These are phyloP conservation scores for Dactylonectria estremocensis DNA, from an alignment of 2,329 filamentous ascomycete genomes.

Conservation along the genomic window DNA sequence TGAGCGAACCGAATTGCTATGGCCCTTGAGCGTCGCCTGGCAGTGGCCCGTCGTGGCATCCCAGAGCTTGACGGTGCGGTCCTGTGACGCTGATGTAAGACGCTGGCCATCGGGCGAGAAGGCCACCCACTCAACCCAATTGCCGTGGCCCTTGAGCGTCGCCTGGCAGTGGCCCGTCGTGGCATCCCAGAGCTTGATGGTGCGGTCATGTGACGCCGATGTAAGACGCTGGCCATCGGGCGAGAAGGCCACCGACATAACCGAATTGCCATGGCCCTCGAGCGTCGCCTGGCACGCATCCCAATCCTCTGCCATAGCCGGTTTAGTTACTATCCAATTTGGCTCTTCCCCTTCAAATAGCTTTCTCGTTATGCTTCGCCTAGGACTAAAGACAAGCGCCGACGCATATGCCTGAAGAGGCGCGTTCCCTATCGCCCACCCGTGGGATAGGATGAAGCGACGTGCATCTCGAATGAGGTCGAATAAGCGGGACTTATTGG, in stretches of 20 bases:
- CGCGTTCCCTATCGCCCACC: not conserved
- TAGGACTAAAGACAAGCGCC: not conserved
- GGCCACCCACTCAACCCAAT: too few relatives aligned
- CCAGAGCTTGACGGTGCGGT: too few relatives aligned
- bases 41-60: too few relatives aligned
- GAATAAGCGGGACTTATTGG: too few relatives aligned
- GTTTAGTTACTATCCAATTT: slow-evolving; percentile 1
- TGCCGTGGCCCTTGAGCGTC: too few relatives aligned
- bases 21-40: not conserved
- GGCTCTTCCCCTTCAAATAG: not conserved
- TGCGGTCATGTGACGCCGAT: not conserved
- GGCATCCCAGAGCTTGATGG: too few relatives aligned
- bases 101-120: too few relatives aligned
- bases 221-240: not conserved
- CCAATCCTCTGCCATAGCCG: not conserved
- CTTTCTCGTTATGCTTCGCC: not conserved
- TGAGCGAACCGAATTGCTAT: too few relatives aligned
- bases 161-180: too few relatives aligned
- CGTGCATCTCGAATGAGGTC: too few relatives aligned
- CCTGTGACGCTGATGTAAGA: too few relatives aligned
- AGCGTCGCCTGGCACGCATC: not conserved
- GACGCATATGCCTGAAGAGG: slow-evolving; percentile 1
- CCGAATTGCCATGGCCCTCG: not conserved
- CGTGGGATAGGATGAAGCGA: not conserved
- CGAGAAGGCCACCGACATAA: not conserved